Conservation (phyloP, 345 rosid species). For the Syzygium aqueum region DNA sequence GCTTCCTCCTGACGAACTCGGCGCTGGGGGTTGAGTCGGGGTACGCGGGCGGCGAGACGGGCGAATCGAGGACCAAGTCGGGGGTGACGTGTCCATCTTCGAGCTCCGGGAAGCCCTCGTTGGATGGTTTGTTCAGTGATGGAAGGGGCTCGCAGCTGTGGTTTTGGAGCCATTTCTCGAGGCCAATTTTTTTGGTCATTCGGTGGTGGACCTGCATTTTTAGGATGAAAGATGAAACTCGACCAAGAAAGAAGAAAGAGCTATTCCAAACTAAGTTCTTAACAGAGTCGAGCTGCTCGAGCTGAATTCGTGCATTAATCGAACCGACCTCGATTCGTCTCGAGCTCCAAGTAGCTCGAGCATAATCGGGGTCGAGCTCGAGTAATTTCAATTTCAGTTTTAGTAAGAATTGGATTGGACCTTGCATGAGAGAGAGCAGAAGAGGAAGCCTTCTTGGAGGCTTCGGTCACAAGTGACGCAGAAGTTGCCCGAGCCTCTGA, state of each 20-base stretch:
- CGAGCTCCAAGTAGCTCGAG: not conserved
- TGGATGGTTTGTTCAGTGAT: not conserved
- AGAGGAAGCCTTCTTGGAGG: constrained; percentile 58
- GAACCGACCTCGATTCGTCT: not conserved
- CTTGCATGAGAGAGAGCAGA: constrained; percentile 94
- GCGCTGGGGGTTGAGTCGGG: not conserved
- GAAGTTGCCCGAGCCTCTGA: constrained; percentile 55
- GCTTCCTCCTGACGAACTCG: not conserved
- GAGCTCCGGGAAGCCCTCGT: not conserved
- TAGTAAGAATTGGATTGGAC: constrained; percentile 7
- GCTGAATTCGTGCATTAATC: not conserved
- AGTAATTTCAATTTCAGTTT: not conserved
- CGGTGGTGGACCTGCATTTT: constrained; percentile 6
- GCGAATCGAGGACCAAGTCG: constrained; percentile 5
- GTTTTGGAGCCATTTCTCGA: not conserved
- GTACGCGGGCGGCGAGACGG: not conserved
- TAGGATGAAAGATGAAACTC: not conserved
- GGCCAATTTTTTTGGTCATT: not conserved
- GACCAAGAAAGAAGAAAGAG: not conserved
- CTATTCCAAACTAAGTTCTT: not conserved
- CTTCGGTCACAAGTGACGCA: constrained; percentile 65
- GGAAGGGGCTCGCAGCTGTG: not conserved
- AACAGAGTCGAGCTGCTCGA: not conserved
- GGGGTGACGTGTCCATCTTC: not conserved
- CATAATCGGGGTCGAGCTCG: not conserved